phyloP scores from a whole-genome alignment of 2,329 filamentous ascomycete species.

The Grosmannia serpens region DNA sequence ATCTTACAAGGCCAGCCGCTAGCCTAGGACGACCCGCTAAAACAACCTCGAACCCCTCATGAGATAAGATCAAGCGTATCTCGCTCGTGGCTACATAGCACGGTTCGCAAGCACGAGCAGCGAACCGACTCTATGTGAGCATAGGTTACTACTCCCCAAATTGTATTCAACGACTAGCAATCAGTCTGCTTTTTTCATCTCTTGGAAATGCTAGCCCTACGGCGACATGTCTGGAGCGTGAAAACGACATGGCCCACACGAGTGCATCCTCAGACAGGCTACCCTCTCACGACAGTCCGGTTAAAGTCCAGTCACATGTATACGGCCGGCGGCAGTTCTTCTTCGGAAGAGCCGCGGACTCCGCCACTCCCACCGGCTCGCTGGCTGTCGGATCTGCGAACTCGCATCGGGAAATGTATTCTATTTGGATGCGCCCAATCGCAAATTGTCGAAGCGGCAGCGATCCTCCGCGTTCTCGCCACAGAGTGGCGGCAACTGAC shows the following conservation, averaged over 20 bases:
- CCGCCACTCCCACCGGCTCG: conserved; percentile 21
- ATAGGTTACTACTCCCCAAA: neutral
- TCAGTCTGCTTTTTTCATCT: neutral
- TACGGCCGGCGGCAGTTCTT: neutral
- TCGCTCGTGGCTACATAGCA: neutral
- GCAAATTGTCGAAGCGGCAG: conserved; percentile 47
- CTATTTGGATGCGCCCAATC: conserved; percentile 53
- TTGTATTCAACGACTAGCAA: neutral
- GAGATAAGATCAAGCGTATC: neutral
- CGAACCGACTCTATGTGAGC: neutral
- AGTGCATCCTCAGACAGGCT: neutral
- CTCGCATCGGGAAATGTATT: conserved; percentile 62
- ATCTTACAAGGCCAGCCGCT: too few species aligned
- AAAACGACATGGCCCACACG: neutral
- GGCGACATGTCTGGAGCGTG: neutral
- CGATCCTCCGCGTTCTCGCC: conserved; percentile 47
- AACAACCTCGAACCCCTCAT: neutral
- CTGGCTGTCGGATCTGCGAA: conserved; percentile 60
- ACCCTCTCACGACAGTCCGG: neutral
- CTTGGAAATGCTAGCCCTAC: neutral
- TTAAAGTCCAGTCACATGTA: neutral
- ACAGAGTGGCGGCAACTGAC: conserved; percentile 60
- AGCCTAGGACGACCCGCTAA: neutral
- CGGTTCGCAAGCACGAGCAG: neutral
- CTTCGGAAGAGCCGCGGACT: neutral